Base-by-base conservation (phyloP, 2,329 filamentous ascomycete genomes). In the Colletotrichum tropicicola region DNA sequence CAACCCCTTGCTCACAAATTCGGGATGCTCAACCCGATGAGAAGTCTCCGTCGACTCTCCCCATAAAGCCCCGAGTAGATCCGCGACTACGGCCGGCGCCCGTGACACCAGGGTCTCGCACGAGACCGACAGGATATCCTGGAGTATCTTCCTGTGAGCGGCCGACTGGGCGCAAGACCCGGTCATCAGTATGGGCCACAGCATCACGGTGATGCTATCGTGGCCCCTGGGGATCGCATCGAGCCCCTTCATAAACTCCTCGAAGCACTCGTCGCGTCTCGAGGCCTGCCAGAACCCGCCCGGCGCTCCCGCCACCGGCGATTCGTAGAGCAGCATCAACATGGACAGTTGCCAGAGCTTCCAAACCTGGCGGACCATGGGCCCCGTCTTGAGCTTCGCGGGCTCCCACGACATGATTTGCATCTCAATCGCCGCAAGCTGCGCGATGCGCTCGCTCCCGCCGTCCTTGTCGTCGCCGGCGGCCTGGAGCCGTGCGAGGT, bases 371-470 rank as follows among this genome's bases (percentile, higher is more conserved):
- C 53, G 39, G 1, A 56, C 53, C 8, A 15, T 35, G 1, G 19
- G 25, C 27, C 53, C 21, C 5, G 53, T 47, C 5, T 56, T 23
- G 1, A 27, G 53, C 6, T 45, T 25, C 13, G 53, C 39, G 2
- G 53, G 53, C 28, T 45, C 27, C 53, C 53, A 56, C 7, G 53
- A 35, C 27, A 45, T 32, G 15, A 56, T 35, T n/a, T 56, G 53
- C 53, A 56, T 56, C 41, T 56, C 53, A n/a, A 56, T 47, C 1
- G 53, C 53, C 2, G 19, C 2, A 0, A 56, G 53, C 15, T 56
- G 53, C 21, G 41, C 7, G 6, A 45, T 3, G 12, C 39, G 39
- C 28, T 44, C 41, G 9, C 19, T 9, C 28, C 8, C 28, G 2
- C 15, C 41, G 27, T 35, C 10, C 3, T n/a, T 6, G 12, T 12